Evolutionary conservation across 2,329 filamentous ascomycete genomes (phyloP).

Genomic region (Pleurostoma richardsiae): DNA sequence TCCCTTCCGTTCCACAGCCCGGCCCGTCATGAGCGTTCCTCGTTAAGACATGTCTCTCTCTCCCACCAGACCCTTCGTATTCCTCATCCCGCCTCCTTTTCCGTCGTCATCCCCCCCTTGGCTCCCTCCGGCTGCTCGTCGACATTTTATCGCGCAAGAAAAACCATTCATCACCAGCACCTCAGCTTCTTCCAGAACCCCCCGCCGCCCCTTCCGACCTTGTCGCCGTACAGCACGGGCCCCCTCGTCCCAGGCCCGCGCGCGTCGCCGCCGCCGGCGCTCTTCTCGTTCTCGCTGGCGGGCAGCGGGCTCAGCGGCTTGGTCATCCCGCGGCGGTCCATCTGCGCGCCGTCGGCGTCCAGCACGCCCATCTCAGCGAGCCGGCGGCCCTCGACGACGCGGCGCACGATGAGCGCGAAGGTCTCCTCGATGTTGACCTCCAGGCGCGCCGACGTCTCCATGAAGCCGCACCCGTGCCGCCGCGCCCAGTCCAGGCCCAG

Average conservation of each 20-base stretch:
- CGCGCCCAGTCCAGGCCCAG: constrained; percentile 75
- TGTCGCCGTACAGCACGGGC: constrained; percentile 35
- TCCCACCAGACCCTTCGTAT: neutral
- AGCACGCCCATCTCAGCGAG: constrained; percentile 42
- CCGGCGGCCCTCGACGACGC: constrained; percentile 53
- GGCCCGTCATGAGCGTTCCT: neutral
- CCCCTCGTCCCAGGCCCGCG: constrained; percentile 38
- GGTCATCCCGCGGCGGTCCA: constrained; percentile 49
- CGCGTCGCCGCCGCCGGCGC: constrained; percentile 11
- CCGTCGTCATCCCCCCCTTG: neutral
- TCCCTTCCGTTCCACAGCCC: neutral
- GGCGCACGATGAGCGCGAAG: constrained; percentile 64
- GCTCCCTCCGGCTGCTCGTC: too few relatives aligned
- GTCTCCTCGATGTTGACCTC: constrained; percentile 90
- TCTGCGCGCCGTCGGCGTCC: constrained; percentile 30
- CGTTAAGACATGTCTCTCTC: neutral
- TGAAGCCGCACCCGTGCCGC: constrained; percentile 70
- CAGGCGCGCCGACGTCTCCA: constrained; percentile 81
- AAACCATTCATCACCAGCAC: constrained; percentile 42
- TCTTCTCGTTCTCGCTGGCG: constrained; percentile 33
- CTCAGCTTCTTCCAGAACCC: constrained; percentile 53
- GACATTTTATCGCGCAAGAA: too few relatives aligned
- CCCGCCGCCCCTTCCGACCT: constrained; percentile 32
- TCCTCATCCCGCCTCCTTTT: neutral
- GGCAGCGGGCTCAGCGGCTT: constrained; percentile 53